Conservation (phyloP, 768 basidiomycete genomes). For the button mushroom (Agaricus bisporus) region DNA sequence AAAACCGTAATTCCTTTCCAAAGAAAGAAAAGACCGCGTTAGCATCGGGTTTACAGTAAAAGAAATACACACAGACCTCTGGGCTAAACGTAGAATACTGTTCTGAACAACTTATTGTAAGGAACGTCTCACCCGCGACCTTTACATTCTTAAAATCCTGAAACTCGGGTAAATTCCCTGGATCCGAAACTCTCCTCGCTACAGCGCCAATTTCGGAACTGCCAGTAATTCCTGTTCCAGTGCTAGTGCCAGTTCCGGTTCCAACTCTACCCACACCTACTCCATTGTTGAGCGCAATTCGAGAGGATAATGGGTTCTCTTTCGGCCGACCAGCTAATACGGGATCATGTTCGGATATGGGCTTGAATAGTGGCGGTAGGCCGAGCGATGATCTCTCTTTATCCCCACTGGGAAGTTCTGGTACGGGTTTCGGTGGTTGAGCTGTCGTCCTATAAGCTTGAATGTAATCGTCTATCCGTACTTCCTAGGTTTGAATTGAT, state of each 20-base stretch:
- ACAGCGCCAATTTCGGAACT: too few species aligned
- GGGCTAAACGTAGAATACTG: constrained; percentile 13
- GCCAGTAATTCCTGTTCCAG: too few species aligned
- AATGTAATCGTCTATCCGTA: constrained; percentile 49
- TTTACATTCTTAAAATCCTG: constrained; percentile 12
- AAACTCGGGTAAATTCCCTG: constrained; percentile 7
- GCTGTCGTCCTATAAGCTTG: constrained; percentile 40
- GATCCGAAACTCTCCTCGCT: background rate
- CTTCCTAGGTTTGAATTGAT: constrained; percentile 34
- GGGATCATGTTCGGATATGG: constrained; percentile 17
- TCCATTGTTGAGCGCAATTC: background rate
- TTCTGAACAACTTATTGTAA: constrained; percentile 8
- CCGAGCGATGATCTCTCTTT: constrained; percentile 36
- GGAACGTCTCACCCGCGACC: constrained; percentile 11
- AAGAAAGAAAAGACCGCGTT: background rate
- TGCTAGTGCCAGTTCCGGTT: too few species aligned
- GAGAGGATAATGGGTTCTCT: background rate
- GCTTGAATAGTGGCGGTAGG: constrained; percentile 47
- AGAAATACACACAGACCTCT: constrained; percentile 8
- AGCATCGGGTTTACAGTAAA: background rate
- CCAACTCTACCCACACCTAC: too few species aligned
- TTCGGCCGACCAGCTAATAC: constrained; percentile 8
- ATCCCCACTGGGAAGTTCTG: constrained; percentile 39
- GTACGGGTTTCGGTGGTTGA: constrained; percentile 41
- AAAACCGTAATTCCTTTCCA: constrained; percentile 12